These are phyloP conservation scores for Yamadazyma philogaea DNA, from an alignment of 805 yeast species.

Conservation along the genomic window DNA sequence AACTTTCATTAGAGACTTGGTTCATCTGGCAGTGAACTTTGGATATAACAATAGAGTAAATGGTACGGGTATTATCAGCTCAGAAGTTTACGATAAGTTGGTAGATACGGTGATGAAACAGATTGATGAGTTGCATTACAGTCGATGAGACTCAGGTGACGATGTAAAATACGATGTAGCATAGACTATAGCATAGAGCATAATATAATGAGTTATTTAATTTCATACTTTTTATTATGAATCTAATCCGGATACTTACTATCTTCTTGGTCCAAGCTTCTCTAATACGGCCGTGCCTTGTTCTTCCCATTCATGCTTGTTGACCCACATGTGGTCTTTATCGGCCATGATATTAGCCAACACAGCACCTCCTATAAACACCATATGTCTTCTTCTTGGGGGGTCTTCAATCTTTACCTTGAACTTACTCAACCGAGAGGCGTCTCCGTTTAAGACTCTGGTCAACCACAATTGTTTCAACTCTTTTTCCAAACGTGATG, in stretches of 20 bases:
- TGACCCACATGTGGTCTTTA: conserved; percentile 97
- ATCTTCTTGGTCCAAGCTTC: conserved; percentile 83
- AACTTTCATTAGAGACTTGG: conserved; percentile 63
- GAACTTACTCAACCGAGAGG: conserved; percentile 82
- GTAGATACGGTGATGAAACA: conserved; percentile 39
- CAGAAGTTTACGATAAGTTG: conserved; percentile 37
- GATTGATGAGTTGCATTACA: conserved; percentile 36
- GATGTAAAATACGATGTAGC: conserved; percentile 4
- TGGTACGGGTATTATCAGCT: conserved; percentile 40
- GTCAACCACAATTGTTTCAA: conserved; percentile 95
- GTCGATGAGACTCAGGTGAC: conserved; percentile 13
- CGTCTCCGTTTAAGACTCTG: conserved; percentile 80
- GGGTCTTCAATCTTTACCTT: conserved; percentile 98
- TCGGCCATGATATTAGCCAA: conserved; percentile 97
- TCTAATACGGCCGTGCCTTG: conserved; percentile 81
- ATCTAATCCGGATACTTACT: conserved; percentile 5
- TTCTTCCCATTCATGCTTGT: conserved; percentile 97
- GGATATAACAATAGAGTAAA: conserved; percentile 48
- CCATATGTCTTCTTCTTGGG: conserved; percentile 98
- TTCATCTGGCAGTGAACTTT: conserved; percentile 71
- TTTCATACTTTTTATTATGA: conserved; percentile 1
- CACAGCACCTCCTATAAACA: conserved; percentile 97
- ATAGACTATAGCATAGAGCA: conserved; percentile 9
- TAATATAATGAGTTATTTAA: neutral
- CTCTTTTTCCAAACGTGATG: conserved; percentile 92